Base-by-base conservation (phyloP, 2,329 filamentous ascomycete species). In the Paracamarosporium sp. region DNA sequence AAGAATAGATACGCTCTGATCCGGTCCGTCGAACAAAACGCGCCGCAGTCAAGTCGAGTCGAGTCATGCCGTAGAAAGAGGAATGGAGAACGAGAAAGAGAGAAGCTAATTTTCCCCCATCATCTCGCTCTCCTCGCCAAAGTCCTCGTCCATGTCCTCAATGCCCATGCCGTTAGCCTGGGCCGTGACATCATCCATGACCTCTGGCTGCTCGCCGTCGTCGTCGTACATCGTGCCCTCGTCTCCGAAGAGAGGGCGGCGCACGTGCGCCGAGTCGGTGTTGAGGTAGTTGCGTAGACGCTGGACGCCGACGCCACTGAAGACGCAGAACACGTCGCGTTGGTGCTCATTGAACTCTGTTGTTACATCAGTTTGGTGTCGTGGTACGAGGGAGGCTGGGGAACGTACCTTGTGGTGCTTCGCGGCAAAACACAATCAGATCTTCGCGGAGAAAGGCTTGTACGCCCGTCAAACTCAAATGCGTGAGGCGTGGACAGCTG, bases 271-370 rank as follows among this genome's bases (percentile, higher is more conserved):
- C 15, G 61, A 63, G 36, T 77, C 73, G 11, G 78, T 77, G 63
- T 93, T 96, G 36, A 99, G 83, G 71, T 93, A 91, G 27, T 89
- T 85, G 40, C 94, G 89, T 25, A 99, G 86, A 38, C 86, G 86
- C 40, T 82, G 81, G 1, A 99, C 94, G 54, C 93, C 93, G 25
- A 86, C 85, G 5, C 95, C 94, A 1, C 93, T 97, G 76, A 99
- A 99, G 53, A 99, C 95, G 72, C 95, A 99, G 74, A 99, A 99
- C 7, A 98, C 92, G 51, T 94, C 90, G 61, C 95, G 88, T 76
- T 99, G 95, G 72, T 97, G 93, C 45, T 94, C 90, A 17, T 93
- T 98, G 74, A 99, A 99, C 77, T 98, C 95, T 88, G 55, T 28
- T 35, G 15, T 55, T 8, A 56, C 13, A 31, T 57, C 25, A 55